Base-by-base conservation (phyloP, 2,329 filamentous ascomycete genomes). In the Penicillium sp. region DNA sequence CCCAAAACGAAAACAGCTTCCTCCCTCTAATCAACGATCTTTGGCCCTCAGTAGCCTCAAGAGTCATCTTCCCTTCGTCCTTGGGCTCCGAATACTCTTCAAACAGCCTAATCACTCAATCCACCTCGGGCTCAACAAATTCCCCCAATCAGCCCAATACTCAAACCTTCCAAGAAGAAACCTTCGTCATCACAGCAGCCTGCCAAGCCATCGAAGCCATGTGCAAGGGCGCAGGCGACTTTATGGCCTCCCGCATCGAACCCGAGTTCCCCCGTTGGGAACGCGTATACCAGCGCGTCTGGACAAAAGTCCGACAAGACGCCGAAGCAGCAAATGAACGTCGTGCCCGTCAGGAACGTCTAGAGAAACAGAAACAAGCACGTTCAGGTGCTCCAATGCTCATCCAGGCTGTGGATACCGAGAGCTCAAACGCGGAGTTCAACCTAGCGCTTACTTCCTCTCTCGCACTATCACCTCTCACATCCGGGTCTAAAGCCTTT, bases 21-120 rank as follows among this genome's bases (percentile, higher is more conserved):
- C 77, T 99, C 1, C 95, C 95, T 0, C 82, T 98, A 0, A 87
- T 98, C 65, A 95, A 98, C 73, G 88, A 89, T 3, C 80, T 98
- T 8, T 99, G 93, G 93, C 92, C 93, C 0, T 88, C 96, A 7
- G 78, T 96, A 5, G 71, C 72, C 13, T 64, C 70, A 3, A 66
- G 73, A 46, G 69, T 77, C 49, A 68, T 67, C 19, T 68, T 73
- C 33, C 72, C 75, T n/a, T 64, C 70, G 3, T 68, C 78, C 88
- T 1, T 80, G 82, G n/a, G 82, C 87, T 24, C 78, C 91, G 6
- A 58, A 86, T 61, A 66, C 19, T 55, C 64, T n/a, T 65, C 62
- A 21, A 63, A 60, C 5, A 55, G 66, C 16, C 61, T 73, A 13
- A 65, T 63, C 11, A 49, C 63, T 37, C 56, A 54, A 31, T 47